Evolutionary conservation across 2,329 filamentous ascomycete species (phyloP).

Genomic region (Aspergillus felis): DNA sequence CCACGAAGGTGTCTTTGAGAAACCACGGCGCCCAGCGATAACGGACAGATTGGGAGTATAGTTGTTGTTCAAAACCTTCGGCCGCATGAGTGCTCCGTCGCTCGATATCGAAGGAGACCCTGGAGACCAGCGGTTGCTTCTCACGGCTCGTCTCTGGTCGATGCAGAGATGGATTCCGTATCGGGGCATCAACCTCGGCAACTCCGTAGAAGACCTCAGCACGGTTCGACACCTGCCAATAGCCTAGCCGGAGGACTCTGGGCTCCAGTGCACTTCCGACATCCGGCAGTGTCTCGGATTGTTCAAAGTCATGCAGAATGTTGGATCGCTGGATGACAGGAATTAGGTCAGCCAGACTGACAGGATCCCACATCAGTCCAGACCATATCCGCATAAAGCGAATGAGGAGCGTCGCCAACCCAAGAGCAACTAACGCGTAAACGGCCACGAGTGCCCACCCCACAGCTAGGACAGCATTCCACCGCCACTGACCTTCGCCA

Average conservation of each 20-base stretch:
- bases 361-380: conserved; percentile 79
- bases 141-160: conserved; percentile 26
- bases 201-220: conserved; percentile 74
- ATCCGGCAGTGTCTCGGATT: conserved; percentile 57
- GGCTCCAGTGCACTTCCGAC: conserved; percentile 49
- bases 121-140: conserved; percentile 28
- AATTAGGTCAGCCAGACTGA: conserved; percentile 76
- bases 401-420: conserved; percentile 56
- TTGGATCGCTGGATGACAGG: conserved; percentile 77
- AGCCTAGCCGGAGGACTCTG: conserved; percentile 71
- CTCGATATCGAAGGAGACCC: conserved; percentile 36
- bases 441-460: conserved; percentile 73
- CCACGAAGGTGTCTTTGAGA: conserved; percentile 62
- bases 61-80: conserved; percentile 47
- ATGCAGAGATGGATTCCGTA: conserved; percentile 42
- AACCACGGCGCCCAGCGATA: conserved; percentile 74
- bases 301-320: conserved; percentile 66
- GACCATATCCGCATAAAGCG: conserved; percentile 65
- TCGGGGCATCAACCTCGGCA: conserved; percentile 58
- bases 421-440: conserved; percentile 64
- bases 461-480: conserved; percentile 73
- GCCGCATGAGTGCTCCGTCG: conserved; percentile 34
- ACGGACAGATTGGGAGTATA: conserved; percentile 52
- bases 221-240: conserved; percentile 70
- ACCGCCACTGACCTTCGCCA: conserved; percentile 63